phyloP scores from a whole-genome alignment of 768 basidiomycete species.

The Filobasidium floriforme region DNA sequence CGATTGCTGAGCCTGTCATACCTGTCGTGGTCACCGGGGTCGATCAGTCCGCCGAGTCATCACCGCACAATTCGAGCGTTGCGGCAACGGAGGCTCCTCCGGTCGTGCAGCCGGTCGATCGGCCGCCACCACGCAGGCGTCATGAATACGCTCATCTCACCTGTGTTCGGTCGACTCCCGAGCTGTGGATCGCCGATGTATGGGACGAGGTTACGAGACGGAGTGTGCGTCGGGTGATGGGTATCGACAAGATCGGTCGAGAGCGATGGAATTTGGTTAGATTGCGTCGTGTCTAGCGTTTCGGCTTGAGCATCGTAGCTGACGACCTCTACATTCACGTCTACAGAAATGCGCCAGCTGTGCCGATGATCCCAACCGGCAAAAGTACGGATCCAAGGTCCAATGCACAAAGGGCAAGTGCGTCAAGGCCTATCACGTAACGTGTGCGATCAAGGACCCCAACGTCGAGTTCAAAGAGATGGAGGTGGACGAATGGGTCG shows the following conservation, averaged over 20 bases:
- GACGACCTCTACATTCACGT: not conserved
- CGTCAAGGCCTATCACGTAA: conserved; percentile 84
- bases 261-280: conserved; percentile 87
- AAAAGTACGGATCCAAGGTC: conserved; percentile 47
- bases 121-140: not conserved
- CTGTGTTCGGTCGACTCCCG: conserved; percentile 75
- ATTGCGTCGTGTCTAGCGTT: conserved; percentile 19
- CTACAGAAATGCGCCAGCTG: conserved; percentile 83
- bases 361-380: conserved; percentile 51
- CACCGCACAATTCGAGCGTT: not conserved
- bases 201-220: conserved; percentile 41
- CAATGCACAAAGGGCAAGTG: conserved; percentile 80
- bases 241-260: conserved; percentile 78
- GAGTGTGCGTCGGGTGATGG: conserved; percentile 54
- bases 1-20: not conserved
- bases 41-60: not conserved
- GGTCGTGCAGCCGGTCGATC: not conserved
- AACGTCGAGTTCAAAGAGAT: conserved; percentile 29
- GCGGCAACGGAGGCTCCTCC: not conserved
- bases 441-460: conserved; percentile 64
- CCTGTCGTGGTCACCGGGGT: not conserved
- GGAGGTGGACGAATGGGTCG: conserved; percentile 37
- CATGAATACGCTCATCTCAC: conserved; percentile 57
- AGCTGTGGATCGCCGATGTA: conserved; percentile 80
- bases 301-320: conserved; percentile 1